phyloP scores from a whole-genome alignment of 2,329 filamentous ascomycete species.

The Bimuria novae-zelandiae region DNA sequence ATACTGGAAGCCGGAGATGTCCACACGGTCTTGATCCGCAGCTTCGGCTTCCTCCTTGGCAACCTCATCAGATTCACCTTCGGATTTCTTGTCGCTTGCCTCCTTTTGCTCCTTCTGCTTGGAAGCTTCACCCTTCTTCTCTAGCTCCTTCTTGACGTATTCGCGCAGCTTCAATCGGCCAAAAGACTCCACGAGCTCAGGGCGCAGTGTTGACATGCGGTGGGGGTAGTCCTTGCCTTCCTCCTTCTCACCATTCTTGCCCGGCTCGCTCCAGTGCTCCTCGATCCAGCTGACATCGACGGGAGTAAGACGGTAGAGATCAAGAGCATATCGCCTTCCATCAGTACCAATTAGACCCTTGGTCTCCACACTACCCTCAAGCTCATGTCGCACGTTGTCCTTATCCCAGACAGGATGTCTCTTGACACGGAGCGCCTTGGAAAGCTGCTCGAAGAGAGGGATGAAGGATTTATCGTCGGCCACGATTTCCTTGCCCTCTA shows the following conservation, averaged over 20 bases:
- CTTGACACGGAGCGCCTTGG: conserved; percentile 88
- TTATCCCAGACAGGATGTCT: conserved; percentile 98
- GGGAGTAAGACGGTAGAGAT: conserved; percentile 92
- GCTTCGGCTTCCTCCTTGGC: conserved; percentile 44
- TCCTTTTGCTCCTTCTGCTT: conserved; percentile 63
- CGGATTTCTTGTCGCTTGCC: conserved; percentile 27
- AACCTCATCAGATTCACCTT: conserved; percentile 31
- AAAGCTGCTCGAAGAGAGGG: conserved; percentile 84
- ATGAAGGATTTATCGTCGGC: conserved; percentile 87
- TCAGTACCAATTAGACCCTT: conserved; percentile 98
- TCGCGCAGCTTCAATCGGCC: conserved; percentile 85
- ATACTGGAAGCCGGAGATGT: conserved; percentile 85
- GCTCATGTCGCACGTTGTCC: conserved; percentile 83
- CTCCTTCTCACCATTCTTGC: conserved; percentile 53
- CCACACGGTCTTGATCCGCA: conserved; percentile 69
- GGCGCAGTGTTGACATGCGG: conserved; percentile 90
- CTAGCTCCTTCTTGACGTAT: conserved; percentile 79
- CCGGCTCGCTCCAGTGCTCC: conserved; percentile 60
- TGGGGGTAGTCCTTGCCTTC: conserved; percentile 75
- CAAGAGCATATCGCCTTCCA: conserved; percentile 94
- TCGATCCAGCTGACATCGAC: conserved; percentile 92
- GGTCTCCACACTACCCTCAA: conserved; percentile 95
- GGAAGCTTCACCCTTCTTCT: conserved; percentile 31
- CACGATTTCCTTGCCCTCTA: conserved; percentile 94
- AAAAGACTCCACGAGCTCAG: conserved; percentile 87